These are phyloP conservation scores for Dissophora globulifera DNA, from an alignment of 192 early-diverging fungal species.

Conservation along the genomic window DNA sequence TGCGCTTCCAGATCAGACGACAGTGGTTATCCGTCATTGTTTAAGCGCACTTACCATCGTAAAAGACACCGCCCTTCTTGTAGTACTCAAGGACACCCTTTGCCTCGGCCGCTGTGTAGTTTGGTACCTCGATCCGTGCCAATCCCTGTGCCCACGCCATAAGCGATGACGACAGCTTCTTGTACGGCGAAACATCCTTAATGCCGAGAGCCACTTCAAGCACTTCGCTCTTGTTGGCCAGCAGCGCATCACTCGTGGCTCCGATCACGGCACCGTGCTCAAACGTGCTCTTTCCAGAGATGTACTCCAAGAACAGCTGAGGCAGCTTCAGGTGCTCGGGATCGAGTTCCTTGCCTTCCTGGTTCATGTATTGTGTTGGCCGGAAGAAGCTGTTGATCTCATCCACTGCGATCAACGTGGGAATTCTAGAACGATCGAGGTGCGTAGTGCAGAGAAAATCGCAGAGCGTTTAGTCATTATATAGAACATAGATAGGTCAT, in stretches of 20 bases:
- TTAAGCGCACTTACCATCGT: constrained; percentile 44
- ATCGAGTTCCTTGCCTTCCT: constrained; percentile 53
- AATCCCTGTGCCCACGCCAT: constrained; percentile 49
- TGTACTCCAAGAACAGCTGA: constrained; percentile 59
- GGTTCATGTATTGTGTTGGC: constrained; percentile 54
- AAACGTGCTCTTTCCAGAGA: constrained; percentile 57
- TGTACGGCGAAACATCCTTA: constrained; percentile 47
- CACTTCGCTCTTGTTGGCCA: constrained; percentile 49
- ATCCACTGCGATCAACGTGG: constrained; percentile 63
- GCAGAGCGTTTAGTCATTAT: too few species aligned
- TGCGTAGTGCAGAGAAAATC: too few species aligned
- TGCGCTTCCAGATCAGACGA: too few species aligned
- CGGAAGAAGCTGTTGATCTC: constrained; percentile 62
- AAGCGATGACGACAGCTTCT: constrained; percentile 31
- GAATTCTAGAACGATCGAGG: constrained; percentile 33
- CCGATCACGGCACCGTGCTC: constrained; percentile 56
- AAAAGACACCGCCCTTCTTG: constrained; percentile 49
- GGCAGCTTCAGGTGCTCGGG: constrained; percentile 55
- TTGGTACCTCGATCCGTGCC: constrained; percentile 45
- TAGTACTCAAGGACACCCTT: constrained; percentile 61
- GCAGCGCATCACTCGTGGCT: constrained; percentile 44
- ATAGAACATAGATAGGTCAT: too few species aligned
- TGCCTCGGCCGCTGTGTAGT: constrained; percentile 57
- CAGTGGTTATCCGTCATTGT: too few species aligned
- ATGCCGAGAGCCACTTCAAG: constrained; percentile 54